These are phyloP conservation scores for Volvox africanus DNA, from an alignment of 139 green algal species.

Conservation along the genomic window DNA sequence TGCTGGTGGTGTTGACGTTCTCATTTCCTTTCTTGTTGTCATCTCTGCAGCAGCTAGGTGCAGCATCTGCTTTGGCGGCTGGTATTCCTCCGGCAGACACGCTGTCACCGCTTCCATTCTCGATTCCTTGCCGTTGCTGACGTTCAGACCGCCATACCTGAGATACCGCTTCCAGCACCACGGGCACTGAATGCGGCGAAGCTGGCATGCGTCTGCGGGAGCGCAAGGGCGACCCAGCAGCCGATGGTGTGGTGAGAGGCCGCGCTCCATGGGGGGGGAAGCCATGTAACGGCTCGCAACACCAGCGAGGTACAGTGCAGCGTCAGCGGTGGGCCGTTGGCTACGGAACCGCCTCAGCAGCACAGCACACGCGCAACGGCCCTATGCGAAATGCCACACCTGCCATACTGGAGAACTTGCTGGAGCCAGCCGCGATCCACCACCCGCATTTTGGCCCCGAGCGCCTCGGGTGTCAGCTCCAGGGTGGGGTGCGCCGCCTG, in stretches of 20 bases:
- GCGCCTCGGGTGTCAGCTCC: neutral
- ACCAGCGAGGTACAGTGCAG: too few relatives aligned
- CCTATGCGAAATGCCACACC: neutral
- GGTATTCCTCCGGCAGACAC: neutral
- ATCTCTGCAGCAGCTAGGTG: neutral
- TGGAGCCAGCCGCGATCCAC: constrained; percentile 30
- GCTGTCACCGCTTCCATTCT: neutral
- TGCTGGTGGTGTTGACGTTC: neutral
- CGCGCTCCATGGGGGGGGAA: too few relatives aligned
- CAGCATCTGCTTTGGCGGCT: neutral
- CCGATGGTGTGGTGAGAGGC: too few relatives aligned
- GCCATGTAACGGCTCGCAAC: too few relatives aligned
- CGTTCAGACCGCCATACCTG: neutral
- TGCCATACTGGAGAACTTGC: constrained; percentile 1
- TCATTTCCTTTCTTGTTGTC: neutral
- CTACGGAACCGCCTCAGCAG: neutral
- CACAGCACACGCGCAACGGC: neutral
- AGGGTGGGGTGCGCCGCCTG: constrained; percentile 2
- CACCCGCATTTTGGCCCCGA: constrained; percentile 1
- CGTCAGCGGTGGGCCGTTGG: neutral
- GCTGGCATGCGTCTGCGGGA: constrained; percentile 25
- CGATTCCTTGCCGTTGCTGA: neutral
- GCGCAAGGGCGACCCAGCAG: too few relatives aligned
- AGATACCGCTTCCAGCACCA: neutral
- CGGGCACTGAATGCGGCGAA: neutral